phyloP scores from a whole-genome alignment of 164 flowering plant genomes.

The Sextonia rubra region DNA sequence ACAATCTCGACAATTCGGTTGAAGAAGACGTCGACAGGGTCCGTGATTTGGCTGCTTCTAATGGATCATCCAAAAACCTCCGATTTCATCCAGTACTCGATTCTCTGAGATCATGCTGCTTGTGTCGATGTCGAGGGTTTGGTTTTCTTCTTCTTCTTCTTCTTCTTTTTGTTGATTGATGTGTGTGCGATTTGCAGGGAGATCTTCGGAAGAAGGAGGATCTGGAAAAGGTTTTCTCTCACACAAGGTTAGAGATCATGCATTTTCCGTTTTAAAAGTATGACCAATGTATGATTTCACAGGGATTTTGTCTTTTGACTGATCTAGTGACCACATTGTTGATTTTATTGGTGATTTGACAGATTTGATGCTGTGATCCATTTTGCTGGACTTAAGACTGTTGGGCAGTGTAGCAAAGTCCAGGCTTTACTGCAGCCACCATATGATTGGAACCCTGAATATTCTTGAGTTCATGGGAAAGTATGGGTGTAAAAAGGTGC shows the following conservation, averaged over 20 bases:
- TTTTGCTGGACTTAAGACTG: constrained; percentile 96
- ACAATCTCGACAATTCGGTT: constrained; percentile 73
- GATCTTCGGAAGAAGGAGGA: constrained; percentile 77
- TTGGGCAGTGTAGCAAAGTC: constrained; percentile 89
- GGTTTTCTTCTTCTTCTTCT: not conserved
- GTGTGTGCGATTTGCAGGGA: constrained; percentile 39
- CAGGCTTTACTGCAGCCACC: constrained; percentile 65
- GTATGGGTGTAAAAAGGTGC: constrained; percentile 80
- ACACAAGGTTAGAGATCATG: constrained; percentile 31
- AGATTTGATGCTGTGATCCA: constrained; percentile 97
- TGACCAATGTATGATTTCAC: too few species aligned
- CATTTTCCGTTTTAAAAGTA: too few species aligned
- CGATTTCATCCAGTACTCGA: constrained; percentile 34
- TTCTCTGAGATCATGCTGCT: too few species aligned
- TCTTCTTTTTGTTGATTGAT: not conserved
- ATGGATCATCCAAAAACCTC: constrained; percentile 55
- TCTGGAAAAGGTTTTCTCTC: constrained; percentile 73
- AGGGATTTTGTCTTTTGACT: too few species aligned
- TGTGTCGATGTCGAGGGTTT: not conserved
- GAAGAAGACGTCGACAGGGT: constrained; percentile 65
- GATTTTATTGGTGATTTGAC: constrained; percentile 1
- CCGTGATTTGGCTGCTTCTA: constrained; percentile 52
- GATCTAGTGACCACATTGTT: too few species aligned
- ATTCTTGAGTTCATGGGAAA: constrained; percentile 73
- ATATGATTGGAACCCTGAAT: constrained; percentile 80